Conservation (phyloP, 2,329 filamentous ascomycete genomes). For the Fusarium redolens region DNA sequence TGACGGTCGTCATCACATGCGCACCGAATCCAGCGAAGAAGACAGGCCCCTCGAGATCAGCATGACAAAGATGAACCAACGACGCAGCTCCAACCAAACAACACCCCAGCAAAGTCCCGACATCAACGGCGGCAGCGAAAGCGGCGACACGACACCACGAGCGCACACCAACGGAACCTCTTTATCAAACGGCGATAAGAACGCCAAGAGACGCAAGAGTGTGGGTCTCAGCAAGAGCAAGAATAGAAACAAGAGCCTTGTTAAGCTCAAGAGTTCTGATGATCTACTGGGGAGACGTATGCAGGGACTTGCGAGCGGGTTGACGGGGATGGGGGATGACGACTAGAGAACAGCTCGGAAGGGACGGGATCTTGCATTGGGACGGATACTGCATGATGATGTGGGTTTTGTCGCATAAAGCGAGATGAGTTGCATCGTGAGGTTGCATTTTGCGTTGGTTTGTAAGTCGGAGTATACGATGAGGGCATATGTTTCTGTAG, state of each 20-base stretch:
- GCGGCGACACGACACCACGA: slow-evolving; percentile 31
- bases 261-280: slow-evolving; percentile 68
- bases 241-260: slow-evolving; percentile 60
- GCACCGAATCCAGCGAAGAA: slow-evolving; percentile 77
- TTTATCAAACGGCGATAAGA: slow-evolving; percentile 40
- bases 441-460: neutral
- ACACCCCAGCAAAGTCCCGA: slow-evolving; percentile 24
- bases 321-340: slow-evolving; percentile 62
- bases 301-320: slow-evolving; percentile 66
- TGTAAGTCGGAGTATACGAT: neutral
- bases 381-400: neutral
- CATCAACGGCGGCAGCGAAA: slow-evolving; percentile 30
- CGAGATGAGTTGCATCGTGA: slow-evolving; percentile 29
- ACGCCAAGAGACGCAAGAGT: slow-evolving; percentile 43
- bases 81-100: slow-evolving; percentile 45
- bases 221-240: slow-evolving; percentile 50
- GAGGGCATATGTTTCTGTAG: slow-evolving; percentile 8
- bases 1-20: slow-evolving; percentile 44
- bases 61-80: slow-evolving; percentile 61
- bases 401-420: slow-evolving; percentile 3
- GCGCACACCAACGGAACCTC: slow-evolving; percentile 29
- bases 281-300: slow-evolving; percentile 68
- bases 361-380: slow-evolving; percentile 17
- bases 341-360: slow-evolving; percentile 44
- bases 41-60: slow-evolving; percentile 86